Evolutionary conservation across 257 asterid species (phyloP).

Genomic region (Solanum commersonii): DNA sequence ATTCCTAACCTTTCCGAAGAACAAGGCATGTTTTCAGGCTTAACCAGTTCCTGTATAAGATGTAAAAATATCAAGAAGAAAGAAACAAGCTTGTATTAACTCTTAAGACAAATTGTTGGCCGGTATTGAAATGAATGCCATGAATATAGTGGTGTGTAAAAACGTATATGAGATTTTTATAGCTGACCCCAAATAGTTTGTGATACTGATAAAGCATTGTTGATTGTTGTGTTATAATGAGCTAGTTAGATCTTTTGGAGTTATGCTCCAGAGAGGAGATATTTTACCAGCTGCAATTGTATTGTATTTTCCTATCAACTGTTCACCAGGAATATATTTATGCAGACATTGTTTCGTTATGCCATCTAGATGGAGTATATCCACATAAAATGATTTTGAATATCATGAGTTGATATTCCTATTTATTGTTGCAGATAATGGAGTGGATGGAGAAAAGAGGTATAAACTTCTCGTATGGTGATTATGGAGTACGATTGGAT

Average conservation of each 20-base stretch:
- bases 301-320: neutral
- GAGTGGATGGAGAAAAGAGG: conserved; percentile 72
- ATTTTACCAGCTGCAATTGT: neutral
- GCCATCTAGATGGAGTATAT: neutral
- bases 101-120: neutral
- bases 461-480: conserved; percentile 23
- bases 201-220: neutral
- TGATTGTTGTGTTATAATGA: neutral
- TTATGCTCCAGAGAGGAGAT: neutral
- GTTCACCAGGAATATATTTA: neutral
- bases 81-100: neutral
- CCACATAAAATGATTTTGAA: neutral
- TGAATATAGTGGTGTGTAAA: neutral
- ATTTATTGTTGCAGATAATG: conserved; percentile 43
- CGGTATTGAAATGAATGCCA: neutral
- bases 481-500: conserved; percentile 48
- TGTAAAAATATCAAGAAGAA: neutral
- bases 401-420: neutral
- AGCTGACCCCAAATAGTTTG: neutral
- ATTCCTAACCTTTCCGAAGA: neutral
- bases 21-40: neutral
- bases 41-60: neutral
- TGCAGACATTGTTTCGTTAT: neutral
- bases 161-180: neutral
- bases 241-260: neutral